Percentiles rank a stretch among this genome's conserved stretches.
Conservation (phyloP, 202 grass and related monocot genomes). For the Zoysia matrella region DNA sequence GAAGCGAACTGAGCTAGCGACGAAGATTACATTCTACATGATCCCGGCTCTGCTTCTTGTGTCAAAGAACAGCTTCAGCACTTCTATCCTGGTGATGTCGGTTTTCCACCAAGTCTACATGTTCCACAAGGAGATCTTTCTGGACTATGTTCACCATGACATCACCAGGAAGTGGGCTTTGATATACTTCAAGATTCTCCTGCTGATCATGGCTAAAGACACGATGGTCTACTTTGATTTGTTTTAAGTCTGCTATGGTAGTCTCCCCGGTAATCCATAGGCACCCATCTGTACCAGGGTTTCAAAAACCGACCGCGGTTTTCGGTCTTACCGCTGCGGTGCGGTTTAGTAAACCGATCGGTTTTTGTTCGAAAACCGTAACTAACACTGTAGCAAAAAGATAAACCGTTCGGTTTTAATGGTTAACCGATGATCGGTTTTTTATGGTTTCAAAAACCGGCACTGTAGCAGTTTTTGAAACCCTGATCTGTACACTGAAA, state of each 20-base stretch:
- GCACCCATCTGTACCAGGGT: neutral
- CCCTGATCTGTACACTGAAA: slow-evolving; percentile 40
- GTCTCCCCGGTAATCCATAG: neutral
- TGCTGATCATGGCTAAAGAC: slow-evolving; percentile 84
- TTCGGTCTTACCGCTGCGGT: no score
- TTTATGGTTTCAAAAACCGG: no score
- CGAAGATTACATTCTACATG: slow-evolving; percentile 57
- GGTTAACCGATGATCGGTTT: no score
- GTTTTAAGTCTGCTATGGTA: slow-evolving; percentile 37
- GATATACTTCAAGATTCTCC: slow-evolving; percentile 79
- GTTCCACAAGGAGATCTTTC: slow-evolving; percentile 12
- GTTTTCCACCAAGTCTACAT: slow-evolving; percentile 90
- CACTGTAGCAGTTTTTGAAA: no score
- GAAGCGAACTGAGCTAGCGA: slow-evolving; percentile 56
- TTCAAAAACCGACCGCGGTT: no score
- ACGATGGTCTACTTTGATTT: slow-evolving; percentile 68
- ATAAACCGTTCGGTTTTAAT: no score
- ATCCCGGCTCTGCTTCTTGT: slow-evolving; percentile 62
- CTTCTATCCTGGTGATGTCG: slow-evolving; percentile 61
- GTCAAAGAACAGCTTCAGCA: slow-evolving; percentile 65
- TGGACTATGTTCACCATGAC: slow-evolving; percentile 91
- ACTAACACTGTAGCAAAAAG: no score
- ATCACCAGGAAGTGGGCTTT: slow-evolving; percentile 83
- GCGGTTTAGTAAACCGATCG: no score
- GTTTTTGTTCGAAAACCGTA: no score